Evolutionary conservation across 2,329 filamentous ascomycete species (phyloP).

Genomic region (Colletotrichum musae): DNA sequence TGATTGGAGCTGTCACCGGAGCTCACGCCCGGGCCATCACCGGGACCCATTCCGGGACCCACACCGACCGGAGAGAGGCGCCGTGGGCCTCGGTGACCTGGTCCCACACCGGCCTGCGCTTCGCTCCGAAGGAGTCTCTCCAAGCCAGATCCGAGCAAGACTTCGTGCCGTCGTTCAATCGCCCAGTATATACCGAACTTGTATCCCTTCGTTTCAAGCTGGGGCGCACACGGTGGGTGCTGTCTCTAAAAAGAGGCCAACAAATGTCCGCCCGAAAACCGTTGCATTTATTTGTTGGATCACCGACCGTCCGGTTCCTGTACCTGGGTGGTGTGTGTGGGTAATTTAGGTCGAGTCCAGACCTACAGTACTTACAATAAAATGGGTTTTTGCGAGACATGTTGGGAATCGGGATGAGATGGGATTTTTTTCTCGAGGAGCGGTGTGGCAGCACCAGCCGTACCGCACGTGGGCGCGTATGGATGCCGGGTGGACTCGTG

Average conservation of each 20-base stretch:
- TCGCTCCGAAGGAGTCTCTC: too few species aligned
- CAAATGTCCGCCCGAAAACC: not conserved
- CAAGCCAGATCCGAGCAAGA: too few species aligned
- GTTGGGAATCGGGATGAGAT: conserved; percentile 14
- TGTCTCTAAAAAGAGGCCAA: not conserved
- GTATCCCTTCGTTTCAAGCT: too few species aligned
- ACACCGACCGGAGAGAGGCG: too few species aligned
- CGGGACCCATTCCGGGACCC: too few species aligned
- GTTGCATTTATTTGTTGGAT: not conserved
- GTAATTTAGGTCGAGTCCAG: conserved; percentile 9
- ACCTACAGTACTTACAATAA: not conserved
- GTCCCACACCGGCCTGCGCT: too few species aligned
- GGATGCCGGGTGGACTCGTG: conserved; percentile 20
- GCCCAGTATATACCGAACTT: too few species aligned
- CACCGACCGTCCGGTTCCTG: conserved; percentile 14
- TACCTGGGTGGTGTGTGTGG: not conserved
- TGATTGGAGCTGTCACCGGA: too few species aligned
- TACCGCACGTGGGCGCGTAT: conserved; percentile 9
- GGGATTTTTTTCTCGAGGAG: conserved; percentile 27
- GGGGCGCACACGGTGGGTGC: too few species aligned
- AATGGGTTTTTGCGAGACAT: conserved; percentile 29
- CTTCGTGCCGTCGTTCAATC: too few species aligned
- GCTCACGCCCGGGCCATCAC: too few species aligned
- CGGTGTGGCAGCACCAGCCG: conserved; percentile 31
- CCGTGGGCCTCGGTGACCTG: too few species aligned